A percentile compares a stretch with the other conserved stretches of the same genome.
phyloP scores from a whole-genome alignment of 345 rosid species.

The Dovyalis caffra region DNA sequence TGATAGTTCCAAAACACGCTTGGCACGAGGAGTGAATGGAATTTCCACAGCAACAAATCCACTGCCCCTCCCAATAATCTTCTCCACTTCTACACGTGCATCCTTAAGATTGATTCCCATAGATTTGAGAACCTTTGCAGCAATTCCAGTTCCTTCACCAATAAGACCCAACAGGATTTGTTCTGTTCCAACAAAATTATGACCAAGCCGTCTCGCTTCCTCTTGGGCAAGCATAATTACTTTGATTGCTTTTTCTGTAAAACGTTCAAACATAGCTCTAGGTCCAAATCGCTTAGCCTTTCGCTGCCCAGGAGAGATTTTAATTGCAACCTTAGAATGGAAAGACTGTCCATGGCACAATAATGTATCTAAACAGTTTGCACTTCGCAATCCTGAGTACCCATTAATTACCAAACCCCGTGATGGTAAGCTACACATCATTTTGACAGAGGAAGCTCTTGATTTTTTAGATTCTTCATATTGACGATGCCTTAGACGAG shows the following conservation, averaged over 20 bases:
- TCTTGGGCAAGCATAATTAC: constrained; percentile 96
- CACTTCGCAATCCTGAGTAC: constrained; percentile 55
- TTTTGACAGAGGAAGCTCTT: constrained; percentile 35
- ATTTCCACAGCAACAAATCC: constrained; percentile 97
- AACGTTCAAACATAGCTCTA: constrained; percentile 92
- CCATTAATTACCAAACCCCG: constrained; percentile 46
- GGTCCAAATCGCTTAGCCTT: constrained; percentile 48
- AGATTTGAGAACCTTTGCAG: constrained; percentile 92
- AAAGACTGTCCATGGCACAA: constrained; percentile 42
- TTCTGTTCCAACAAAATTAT: constrained; percentile 96
- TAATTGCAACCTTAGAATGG: constrained; percentile 39
- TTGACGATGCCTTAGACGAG: constrained; percentile 37
- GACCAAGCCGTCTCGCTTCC: constrained; percentile 95
- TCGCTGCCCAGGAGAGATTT: constrained; percentile 40
- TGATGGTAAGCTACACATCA: constrained; percentile 40
- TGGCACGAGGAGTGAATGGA: constrained; percentile 98
- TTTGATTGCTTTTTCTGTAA: constrained; percentile 93
- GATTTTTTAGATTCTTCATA: constrained; percentile 49
- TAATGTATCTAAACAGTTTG: constrained; percentile 46
- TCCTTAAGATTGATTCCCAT: constrained; percentile 96
- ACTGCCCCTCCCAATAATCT: constrained; percentile 93
- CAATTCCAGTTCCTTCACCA: constrained; percentile 96
- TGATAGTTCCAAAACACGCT: constrained; percentile 89
- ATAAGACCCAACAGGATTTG: constrained; percentile 86
- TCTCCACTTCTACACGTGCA: constrained; percentile 95